Evolutionary conservation across 441 rosid species (phyloP).

Genomic region (Theobroma grandiflorum): DNA sequence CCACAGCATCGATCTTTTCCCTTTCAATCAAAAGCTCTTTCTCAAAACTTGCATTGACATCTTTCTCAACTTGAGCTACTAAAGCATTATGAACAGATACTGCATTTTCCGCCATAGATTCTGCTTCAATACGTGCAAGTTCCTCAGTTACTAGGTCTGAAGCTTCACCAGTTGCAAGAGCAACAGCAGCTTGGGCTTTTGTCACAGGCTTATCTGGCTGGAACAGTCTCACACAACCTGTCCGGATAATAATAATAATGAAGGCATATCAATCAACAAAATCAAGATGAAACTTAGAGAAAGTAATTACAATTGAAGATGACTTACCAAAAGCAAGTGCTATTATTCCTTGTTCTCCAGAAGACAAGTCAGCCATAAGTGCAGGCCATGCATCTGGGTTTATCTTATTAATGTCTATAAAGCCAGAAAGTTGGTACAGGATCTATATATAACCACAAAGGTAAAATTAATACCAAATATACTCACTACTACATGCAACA

Average conservation of each 20-base stretch:
- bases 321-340: constrained; percentile 91
- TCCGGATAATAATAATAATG: background rate
- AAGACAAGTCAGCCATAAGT: constrained; percentile 82
- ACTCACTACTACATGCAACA: constrained; percentile 6
- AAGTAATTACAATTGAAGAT: constrained; percentile 23
- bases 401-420: constrained; percentile 80
- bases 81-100: constrained; percentile 81
- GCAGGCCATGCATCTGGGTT: constrained; percentile 96
- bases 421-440: constrained; percentile 79
- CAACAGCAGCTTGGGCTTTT: constrained; percentile 91
- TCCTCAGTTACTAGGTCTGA: constrained; percentile 82
- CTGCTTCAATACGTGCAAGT: constrained; percentile 93
- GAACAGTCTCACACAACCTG: constrained; percentile 91
- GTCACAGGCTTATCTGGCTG: constrained; percentile 96
- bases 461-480: constrained; percentile 24
- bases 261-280: constrained; percentile 28
- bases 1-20: constrained; percentile 71
- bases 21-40: constrained; percentile 78
- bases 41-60: constrained; percentile 78
- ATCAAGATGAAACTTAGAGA: constrained; percentile 22
- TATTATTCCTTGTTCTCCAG: constrained; percentile 86
- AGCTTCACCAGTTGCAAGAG: constrained; percentile 90
- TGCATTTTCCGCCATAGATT: constrained; percentile 89
- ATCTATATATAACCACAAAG: constrained; percentile 48
- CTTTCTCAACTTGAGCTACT: constrained; percentile 87